Conservation (phyloP, 2,329 filamentous ascomycete genomes). For the Aspergillus fijiensis region DNA sequence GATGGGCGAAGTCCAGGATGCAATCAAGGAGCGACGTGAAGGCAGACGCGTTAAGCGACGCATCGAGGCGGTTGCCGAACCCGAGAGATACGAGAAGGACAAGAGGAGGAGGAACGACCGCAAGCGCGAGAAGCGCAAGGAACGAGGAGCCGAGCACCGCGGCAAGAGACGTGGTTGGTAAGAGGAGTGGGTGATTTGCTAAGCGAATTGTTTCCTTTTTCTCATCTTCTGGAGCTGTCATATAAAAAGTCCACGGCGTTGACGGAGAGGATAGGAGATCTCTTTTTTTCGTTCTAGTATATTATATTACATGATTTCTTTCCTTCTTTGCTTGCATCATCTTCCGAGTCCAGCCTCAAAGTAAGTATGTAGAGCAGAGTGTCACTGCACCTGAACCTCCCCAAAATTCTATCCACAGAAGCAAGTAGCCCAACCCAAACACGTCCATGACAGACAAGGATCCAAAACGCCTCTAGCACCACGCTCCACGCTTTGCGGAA, state of each 20-base stretch:
- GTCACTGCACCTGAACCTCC: not conserved
- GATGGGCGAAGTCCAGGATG: slow-evolving; percentile 70
- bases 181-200: not conserved
- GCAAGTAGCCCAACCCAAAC: not conserved
- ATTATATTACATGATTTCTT: slow-evolving; percentile 6
- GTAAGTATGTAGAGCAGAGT: slow-evolving; percentile 13
- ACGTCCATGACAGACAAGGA: too few species aligned
- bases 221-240: slow-evolving; percentile 12
- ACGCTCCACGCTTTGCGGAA: not conserved
- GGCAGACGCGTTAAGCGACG: slow-evolving; percentile 79
- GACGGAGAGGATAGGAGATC: slow-evolving; percentile 14
- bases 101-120: slow-evolving; percentile 83
- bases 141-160: slow-evolving; percentile 70
- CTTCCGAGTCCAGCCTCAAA: slow-evolving; percentile 13
- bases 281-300: not conserved
- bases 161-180: slow-evolving; percentile 70
- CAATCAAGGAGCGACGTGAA: slow-evolving; percentile 69
- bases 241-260: slow-evolving; percentile 25
- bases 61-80: slow-evolving; percentile 80
- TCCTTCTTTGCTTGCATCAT: not conserved
- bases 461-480: not conserved
- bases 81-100: slow-evolving; percentile 72
- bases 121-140: slow-evolving; percentile 81
- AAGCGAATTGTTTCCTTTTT: too few species aligned
- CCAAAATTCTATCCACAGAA: not conserved